These are phyloP conservation scores for Crithidia bombi DNA, from an alignment of 208 protist species.

Conservation along the genomic window DNA sequence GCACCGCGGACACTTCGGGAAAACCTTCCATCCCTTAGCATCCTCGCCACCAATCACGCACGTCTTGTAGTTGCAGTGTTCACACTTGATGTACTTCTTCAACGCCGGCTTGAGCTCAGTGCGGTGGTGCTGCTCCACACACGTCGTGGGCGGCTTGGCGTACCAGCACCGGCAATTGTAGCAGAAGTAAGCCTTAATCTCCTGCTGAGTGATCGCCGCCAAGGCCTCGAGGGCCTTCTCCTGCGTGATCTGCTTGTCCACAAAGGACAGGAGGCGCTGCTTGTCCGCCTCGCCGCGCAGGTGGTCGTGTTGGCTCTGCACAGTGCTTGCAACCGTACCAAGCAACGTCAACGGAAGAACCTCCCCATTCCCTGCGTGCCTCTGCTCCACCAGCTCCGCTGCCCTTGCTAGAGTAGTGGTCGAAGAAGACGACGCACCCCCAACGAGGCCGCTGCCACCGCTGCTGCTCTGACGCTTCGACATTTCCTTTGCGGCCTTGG, in stretches of 20 bases:
- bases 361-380: no score
- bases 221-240: conserved; percentile 69
- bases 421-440: not conserved
- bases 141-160: conserved; percentile 48
- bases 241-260: conserved; percentile 54
- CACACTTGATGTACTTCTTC: conserved; percentile 76
- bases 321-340: conserved; percentile 36
- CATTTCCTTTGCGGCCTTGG: conserved; percentile 21
- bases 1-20: conserved; percentile 75
- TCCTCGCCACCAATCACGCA: conserved; percentile 66
- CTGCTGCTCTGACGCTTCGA: not conserved
- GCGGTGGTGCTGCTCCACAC: conserved; percentile 55
- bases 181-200: conserved; percentile 65
- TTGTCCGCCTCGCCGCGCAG: conserved; percentile 46
- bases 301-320: conserved; percentile 60
- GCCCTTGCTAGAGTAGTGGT: not conserved
- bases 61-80: conserved; percentile 78
- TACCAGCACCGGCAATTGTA: conserved; percentile 71
- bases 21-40: conserved; percentile 54
- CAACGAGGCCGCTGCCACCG: not conserved
- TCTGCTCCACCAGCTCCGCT: no score
- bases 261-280: conserved; percentile 45
- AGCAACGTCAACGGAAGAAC: conserved; percentile 29
- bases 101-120: conserved; percentile 49
- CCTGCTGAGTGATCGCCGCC: conserved; percentile 56